Percentiles rank a stretch among this genome's conserved stretches.
Conservation (phyloP, 2,329 filamentous ascomycete genomes). For the Alternaria sp. region DNA sequence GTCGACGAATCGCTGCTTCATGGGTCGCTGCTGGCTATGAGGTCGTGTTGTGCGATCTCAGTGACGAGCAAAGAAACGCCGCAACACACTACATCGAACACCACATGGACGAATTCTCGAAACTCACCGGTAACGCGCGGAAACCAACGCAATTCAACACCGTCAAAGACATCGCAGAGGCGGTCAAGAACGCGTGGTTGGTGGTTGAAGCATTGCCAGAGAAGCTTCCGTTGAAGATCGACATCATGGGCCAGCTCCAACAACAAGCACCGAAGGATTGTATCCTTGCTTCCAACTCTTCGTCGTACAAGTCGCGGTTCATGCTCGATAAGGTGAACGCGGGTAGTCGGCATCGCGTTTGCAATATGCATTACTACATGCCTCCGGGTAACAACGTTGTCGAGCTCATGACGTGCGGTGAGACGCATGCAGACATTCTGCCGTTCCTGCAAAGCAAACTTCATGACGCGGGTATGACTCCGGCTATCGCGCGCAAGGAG, state of each 20-base stretch:
- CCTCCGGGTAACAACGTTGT: conserved; percentile 53
- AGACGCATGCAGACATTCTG: conserved; percentile 53
- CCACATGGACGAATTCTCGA: conserved; percentile 2
- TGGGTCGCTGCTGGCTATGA: conserved; percentile 17
- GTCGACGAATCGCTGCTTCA: conserved; percentile 16
- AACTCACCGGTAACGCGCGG: neutral
- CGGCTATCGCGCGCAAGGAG: conserved; percentile 54
- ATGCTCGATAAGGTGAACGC: conserved; percentile 55
- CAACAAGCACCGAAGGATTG: conserved; percentile 51
- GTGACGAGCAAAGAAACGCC: conserved; percentile 12
- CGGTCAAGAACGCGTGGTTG: conserved; percentile 58
- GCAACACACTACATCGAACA: conserved; percentile 16
- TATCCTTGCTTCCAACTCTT: conserved; percentile 60
- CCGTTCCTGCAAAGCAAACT: conserved; percentile 53
- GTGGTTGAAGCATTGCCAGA: conserved; percentile 63
- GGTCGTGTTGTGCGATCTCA: conserved; percentile 13
- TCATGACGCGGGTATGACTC: conserved; percentile 51
- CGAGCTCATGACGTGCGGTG: conserved; percentile 61
- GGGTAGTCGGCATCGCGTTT: conserved; percentile 35
- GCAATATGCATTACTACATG: conserved; percentile 62
- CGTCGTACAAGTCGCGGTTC: conserved; percentile 59
- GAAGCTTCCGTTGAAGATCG: conserved; percentile 56
- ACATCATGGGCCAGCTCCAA: conserved; percentile 58
- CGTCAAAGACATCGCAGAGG: conserved; percentile 47
- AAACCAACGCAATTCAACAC: conserved; percentile 7